phyloP scores from a whole-genome alignment of 306 rosid species.

The Cicer chorassanicum region DNA sequence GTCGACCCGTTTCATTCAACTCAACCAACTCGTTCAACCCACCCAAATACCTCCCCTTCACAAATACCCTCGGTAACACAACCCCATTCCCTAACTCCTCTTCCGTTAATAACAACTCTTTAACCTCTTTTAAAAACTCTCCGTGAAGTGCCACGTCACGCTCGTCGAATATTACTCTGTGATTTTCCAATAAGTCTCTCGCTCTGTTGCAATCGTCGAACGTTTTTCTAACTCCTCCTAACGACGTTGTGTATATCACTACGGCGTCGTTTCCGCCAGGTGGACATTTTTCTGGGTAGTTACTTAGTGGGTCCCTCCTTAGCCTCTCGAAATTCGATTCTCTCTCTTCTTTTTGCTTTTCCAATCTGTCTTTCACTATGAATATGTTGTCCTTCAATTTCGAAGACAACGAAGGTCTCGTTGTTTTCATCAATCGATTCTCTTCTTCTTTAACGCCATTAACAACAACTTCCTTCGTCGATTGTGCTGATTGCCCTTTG shows the following conservation, averaged over 20 bases:
- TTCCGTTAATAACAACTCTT: conserved; percentile 44
- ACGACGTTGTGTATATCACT: conserved; percentile 89
- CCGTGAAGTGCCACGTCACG: conserved; percentile 89
- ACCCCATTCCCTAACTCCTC: conserved; percentile 9
- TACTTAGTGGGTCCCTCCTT: conserved; percentile 61
- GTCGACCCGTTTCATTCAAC: conserved; percentile 69
- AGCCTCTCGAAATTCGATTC: conserved; percentile 40
- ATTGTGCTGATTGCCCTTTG: not conserved
- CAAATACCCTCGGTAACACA: conserved; percentile 69
- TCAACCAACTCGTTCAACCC: conserved; percentile 67
- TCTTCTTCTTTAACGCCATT: not conserved
- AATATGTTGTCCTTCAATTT: conserved; percentile 72
- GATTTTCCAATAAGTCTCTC: conserved; percentile 62
- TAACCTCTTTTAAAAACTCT: conserved; percentile 64
- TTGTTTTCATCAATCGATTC: not conserved
- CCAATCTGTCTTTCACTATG: conserved; percentile 64
- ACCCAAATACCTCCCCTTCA: conserved; percentile 85
- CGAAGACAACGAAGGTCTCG: conserved; percentile 21
- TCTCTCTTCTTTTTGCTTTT: conserved; percentile 69
- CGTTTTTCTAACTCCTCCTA: conserved; percentile 79
- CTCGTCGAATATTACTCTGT: conserved; percentile 74
- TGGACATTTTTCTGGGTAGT: conserved; percentile 74
- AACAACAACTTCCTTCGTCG: not conserved
- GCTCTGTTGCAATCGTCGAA: conserved; percentile 74
- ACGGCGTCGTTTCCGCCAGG: conserved; percentile 68